Evolutionary conservation across 208 protist species (phyloP), one percentile per base, ranked within the genome.

Genomic region (Trypanosoma platydactyli): DNA sequence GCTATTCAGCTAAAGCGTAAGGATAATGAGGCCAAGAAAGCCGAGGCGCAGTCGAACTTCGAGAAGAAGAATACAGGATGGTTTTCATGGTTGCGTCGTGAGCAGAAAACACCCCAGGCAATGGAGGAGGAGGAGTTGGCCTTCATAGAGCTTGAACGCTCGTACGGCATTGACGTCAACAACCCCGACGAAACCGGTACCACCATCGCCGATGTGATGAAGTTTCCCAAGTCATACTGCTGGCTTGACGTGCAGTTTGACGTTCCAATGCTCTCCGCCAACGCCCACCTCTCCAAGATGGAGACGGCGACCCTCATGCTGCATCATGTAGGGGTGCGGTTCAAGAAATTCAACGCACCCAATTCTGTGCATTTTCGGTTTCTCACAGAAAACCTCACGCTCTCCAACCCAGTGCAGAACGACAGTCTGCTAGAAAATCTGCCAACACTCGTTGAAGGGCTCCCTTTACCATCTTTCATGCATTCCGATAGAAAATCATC

Each of bases 1-100:
- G 91, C 91, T 29, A 83, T 93, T 57, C 81, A 90, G 51, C 41
- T 85, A 35, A 80, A 77, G 56, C 82, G 83, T 12, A 90, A 91
- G 61, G 83, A 89, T 46, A 78, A 81, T 63, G 83, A 91, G 53
- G 68, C 81, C 4, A 73, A 77, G 30, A 79, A 76, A 58, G 72
- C 82, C 4, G 84, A 83, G 46, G 71, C 74, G n/a, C 51, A 62
- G 40, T 60, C 73, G 58, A 64, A 64, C 45, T 61, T 63, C 52
- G 59, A 77, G 60, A 70, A 54, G 33, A 58, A 71, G 44, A 76
- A 71, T 20, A 69, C 25, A 16, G 69, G 79, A 12, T 93, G 83
- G 83, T 80, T 89, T 33, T 54, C 64, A 29, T 87, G 84, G 81
- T 49, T 83, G 20, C 55, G 73, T 16, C 74, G 80, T 12, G 48